Evolutionary conservation across 768 basidiomycete genomes (phyloP).

Genomic region (Collybia mongolica): DNA sequence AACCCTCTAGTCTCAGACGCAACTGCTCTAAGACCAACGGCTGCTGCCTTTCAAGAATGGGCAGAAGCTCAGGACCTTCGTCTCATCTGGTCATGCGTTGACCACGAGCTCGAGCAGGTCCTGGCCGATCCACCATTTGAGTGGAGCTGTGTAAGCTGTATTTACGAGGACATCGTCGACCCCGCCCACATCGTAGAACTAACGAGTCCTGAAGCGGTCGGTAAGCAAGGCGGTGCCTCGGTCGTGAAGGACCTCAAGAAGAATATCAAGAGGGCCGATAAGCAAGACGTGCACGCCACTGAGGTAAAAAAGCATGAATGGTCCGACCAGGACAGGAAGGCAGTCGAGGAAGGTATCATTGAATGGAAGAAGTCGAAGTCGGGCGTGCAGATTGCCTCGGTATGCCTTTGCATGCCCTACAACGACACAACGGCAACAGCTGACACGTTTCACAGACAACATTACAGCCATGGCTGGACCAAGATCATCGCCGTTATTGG

Average conservation of each 20-base stretch:
- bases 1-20: conserved; percentile 53
- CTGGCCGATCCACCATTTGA: conserved; percentile 38
- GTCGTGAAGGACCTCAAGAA: conserved; percentile 59
- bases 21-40: conserved; percentile 30
- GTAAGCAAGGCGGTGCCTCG: conserved; percentile 28
- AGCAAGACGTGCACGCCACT: conserved; percentile 47
- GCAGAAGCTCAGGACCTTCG: conserved; percentile 42
- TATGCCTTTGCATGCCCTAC: conserved; percentile 14
- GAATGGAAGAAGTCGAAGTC: conserved; percentile 54
- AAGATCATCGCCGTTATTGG: conserved; percentile 57
- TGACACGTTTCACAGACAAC: conserved; percentile 28
- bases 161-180: conserved; percentile 60
- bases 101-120: conserved; percentile 47
- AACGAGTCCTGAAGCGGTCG: conserved; percentile 32
- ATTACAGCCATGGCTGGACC: conserved; percentile 54
- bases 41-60: conserved; percentile 44
- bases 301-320: conserved; percentile 39
- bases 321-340: conserved; percentile 40
- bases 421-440: neutral
- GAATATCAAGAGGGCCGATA: conserved; percentile 59
- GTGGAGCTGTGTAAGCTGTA: conserved; percentile 63
- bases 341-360: conserved; percentile 50
- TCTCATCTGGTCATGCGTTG: conserved; percentile 62
- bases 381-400: conserved; percentile 58
- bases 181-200: conserved; percentile 44